Conservation (phyloP, 768 basidiomycete species). For the Lactifluus hygrophoroides region DNA sequence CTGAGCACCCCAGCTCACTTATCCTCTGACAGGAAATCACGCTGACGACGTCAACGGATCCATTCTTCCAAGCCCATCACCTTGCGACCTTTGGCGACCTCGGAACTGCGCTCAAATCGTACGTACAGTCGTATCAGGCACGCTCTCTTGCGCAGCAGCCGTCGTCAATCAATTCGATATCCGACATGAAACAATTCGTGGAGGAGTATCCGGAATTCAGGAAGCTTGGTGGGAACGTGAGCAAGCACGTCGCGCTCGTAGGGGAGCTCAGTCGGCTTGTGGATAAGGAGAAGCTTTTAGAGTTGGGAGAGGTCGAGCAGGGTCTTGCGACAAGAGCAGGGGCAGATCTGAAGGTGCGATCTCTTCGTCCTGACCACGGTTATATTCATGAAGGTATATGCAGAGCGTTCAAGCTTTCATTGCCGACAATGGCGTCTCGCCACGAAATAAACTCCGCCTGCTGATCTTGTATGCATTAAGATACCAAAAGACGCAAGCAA, state of each 20-base stretch:
- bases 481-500: slow-evolving; percentile 84
- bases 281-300: slow-evolving; percentile 74
- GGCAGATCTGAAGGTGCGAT: slow-evolving; percentile 71
- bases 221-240: slow-evolving; percentile 95
- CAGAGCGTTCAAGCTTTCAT: slow-evolving; percentile 81
- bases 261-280: slow-evolving; percentile 93
- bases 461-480: slow-evolving; percentile 90
- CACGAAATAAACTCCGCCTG: slow-evolving; percentile 79
- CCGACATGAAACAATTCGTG: slow-evolving; percentile 95
- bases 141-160: slow-evolving; percentile 70
- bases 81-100: slow-evolving; percentile 95
- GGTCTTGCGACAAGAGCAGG: slow-evolving; percentile 89
- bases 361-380: not conserved
- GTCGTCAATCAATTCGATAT: slow-evolving; percentile 83
- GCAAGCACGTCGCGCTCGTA: slow-evolving; percentile 95
- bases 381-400: not conserved
- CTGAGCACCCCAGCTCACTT: slow-evolving; percentile 2
- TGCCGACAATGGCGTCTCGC: slow-evolving; percentile 53
- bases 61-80: slow-evolving; percentile 88
- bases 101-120: slow-evolving; percentile 82
- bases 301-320: slow-evolving; percentile 92
- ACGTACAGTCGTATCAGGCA: slow-evolving; percentile 89
- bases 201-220: slow-evolving; percentile 98
- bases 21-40: slow-evolving; percentile 70
- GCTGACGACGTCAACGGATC: slow-evolving; percentile 81